Conservation (phyloP, 192 early-diverging fungal species). For the Gamsiella multidivaricata region DNA sequence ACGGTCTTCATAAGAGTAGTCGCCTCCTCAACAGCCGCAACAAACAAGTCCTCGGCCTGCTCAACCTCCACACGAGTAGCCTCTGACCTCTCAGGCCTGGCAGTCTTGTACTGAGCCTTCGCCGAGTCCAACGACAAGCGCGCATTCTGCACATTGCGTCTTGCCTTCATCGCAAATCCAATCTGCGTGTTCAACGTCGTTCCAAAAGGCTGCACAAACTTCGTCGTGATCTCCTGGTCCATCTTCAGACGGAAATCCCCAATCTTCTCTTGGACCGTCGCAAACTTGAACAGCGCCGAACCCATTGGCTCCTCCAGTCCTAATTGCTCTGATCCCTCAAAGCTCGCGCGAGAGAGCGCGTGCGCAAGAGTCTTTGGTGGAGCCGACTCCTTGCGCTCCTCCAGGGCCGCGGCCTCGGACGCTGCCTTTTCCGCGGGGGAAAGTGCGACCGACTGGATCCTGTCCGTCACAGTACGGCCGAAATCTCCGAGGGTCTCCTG, state of each 20-base stretch:
- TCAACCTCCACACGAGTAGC: conserved; percentile 86
- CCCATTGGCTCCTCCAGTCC: conserved; percentile 89
- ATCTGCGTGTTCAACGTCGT: conserved; percentile 79
- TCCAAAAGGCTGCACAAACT: conserved; percentile 83
- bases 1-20: conserved; percentile 95
- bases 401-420: conserved; percentile 39
- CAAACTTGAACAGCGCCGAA: conserved; percentile 88
- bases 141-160: conserved; percentile 84
- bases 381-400: conserved; percentile 38
- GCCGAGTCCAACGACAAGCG: conserved; percentile 89
- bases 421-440: conserved; percentile 65
- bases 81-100: conserved; percentile 77
- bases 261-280: conserved; percentile 84
- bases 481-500: conserved; percentile 80
- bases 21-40: conserved; percentile 93
- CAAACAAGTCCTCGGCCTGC: conserved; percentile 94
- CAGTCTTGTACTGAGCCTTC: conserved; percentile 81
- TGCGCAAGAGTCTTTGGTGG: conserved; percentile 75
- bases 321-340: conserved; percentile 71
- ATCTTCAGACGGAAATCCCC: conserved; percentile 81
- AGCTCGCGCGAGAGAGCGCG: conserved; percentile 77
- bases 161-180: conserved; percentile 85
- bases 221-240: conserved; percentile 76
- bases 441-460: conserved; percentile 66
- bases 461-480: conserved; percentile 72